Evolutionary conservation across 2,329 filamentous ascomycete species (phyloP).

Genomic region (Fusarium sp.): DNA sequence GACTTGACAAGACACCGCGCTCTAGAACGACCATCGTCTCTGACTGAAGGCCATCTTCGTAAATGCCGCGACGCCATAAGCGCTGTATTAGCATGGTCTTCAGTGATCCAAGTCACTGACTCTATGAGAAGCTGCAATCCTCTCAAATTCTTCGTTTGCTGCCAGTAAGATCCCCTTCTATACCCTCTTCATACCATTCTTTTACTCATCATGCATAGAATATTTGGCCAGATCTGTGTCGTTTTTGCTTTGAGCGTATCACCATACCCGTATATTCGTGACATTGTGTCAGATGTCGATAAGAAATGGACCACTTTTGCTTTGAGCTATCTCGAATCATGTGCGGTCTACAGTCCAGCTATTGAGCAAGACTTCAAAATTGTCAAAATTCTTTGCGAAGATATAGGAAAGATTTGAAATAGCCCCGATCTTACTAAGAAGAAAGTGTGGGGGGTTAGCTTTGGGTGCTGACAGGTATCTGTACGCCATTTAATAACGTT

Average conservation of each 20-base stretch:
- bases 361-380: conserved; percentile 36
- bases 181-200: accelerated
- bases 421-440: neutral
- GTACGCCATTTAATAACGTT: neutral
- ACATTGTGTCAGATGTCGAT: conserved; percentile 17
- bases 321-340: conserved; percentile 4
- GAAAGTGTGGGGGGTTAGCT: too few species aligned
- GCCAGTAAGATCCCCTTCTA: conserved; percentile 3
- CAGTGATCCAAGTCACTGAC: conserved; percentile 23
- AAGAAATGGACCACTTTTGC: conserved; percentile 30
- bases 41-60: conserved; percentile 29
- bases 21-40: conserved; percentile 16
- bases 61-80: conserved; percentile 32
- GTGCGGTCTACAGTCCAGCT: conserved; percentile 12
- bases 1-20: conserved; percentile 13
- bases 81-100: conserved; percentile 20
- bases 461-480: neutral
- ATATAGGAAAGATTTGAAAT: conserved; percentile 23
- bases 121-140: conserved; percentile 37
- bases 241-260: conserved; percentile 32
- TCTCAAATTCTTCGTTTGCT: conserved; percentile 33
- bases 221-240: conserved; percentile 35
- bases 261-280: conserved; percentile 26
- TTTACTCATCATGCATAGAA: neutral
- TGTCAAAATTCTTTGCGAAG: conserved; percentile 25